phyloP scores from a whole-genome alignment of 2,329 filamentous ascomycete genomes.

The Septoria petroselini region DNA sequence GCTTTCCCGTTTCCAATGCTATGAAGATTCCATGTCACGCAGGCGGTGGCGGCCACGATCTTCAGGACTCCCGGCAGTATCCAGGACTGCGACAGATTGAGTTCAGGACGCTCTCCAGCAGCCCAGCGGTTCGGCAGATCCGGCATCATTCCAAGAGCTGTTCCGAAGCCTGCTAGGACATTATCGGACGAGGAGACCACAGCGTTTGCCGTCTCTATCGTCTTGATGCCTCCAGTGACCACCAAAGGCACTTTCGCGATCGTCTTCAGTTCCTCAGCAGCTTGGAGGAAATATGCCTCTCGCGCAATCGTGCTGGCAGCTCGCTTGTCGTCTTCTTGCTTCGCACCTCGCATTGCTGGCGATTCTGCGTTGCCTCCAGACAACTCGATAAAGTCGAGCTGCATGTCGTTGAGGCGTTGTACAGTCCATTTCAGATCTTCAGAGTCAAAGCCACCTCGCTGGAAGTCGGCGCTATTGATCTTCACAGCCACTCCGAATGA shows the following conservation, averaged over 20 bases:
- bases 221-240: slow-evolving; percentile 21
- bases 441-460: slow-evolving; percentile 17
- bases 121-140: slow-evolving; percentile 20
- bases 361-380: slow-evolving; percentile 18
- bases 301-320: slow-evolving; percentile 14
- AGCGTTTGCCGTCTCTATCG: slow-evolving; percentile 11
- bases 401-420: slow-evolving; percentile 14
- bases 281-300: slow-evolving; percentile 22
- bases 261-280: slow-evolving; percentile 13
- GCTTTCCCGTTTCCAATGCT: slow-evolving; percentile 4
- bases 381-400: slow-evolving; percentile 23
- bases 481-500: slow-evolving; percentile 22
- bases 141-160: slow-evolving; percentile 17
- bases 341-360: slow-evolving; percentile 16
- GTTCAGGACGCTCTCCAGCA: slow-evolving; percentile 12
- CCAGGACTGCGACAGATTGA: slow-evolving; percentile 4
- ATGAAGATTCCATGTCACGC: slow-evolving; percentile 16
- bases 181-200: slow-evolving; percentile 11
- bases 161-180: slow-evolving; percentile 16
- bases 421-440: slow-evolving; percentile 18
- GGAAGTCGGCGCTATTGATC: slow-evolving; percentile 22
- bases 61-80: slow-evolving; percentile 6
- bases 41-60: slow-evolving; percentile 6
- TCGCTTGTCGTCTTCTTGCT: slow-evolving; percentile 5
- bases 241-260: slow-evolving; percentile 18